phyloP scores from a whole-genome alignment of 768 basidiomycete species.

The Auricularia sp. region DNA sequence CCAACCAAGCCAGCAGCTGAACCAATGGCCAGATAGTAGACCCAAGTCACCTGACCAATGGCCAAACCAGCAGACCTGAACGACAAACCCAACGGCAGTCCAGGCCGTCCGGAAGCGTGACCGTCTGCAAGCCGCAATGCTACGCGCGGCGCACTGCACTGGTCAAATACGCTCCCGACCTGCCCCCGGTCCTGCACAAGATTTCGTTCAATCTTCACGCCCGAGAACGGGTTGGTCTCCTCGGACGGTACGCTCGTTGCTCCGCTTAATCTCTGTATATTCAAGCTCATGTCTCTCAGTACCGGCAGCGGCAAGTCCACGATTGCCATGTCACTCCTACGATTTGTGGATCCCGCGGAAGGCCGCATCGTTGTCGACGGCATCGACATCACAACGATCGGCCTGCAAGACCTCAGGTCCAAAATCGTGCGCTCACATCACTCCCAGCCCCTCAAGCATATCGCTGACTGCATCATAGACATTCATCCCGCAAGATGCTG shows the following conservation, averaged over 20 bases:
- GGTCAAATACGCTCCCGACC: conserved; percentile 14
- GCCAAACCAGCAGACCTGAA: too few species aligned
- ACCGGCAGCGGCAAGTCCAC: conserved; percentile 17
- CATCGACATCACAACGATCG: conserved; percentile 31
- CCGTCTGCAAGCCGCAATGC: too few species aligned
- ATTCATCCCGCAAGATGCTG: conserved; percentile 28
- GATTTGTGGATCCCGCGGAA: conserved; percentile 26
- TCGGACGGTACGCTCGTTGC: conserved; percentile 22
- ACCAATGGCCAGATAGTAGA: too few species aligned
- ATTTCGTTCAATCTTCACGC: conserved; percentile 22
- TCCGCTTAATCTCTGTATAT: background rate
- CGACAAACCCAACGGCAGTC: too few species aligned
- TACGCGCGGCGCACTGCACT: too few species aligned
- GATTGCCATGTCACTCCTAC: conserved; percentile 26
- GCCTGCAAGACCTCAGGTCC: conserved; percentile 23
- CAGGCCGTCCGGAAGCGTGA: too few species aligned
- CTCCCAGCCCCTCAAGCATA: too few species aligned
- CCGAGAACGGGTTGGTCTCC: conserved; percentile 24
- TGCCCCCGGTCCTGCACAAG: conserved; percentile 23
- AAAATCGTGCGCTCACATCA: background rate
- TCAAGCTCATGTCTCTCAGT: background rate
- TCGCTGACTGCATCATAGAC: conserved; percentile 11
- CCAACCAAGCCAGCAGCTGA: too few species aligned
- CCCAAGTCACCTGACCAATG: too few species aligned
- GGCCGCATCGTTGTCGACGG: conserved; percentile 31